A percentile compares a stretch with the other conserved stretches of the same genome.
Evolutionary conservation across 768 basidiomycete genomes (phyloP).

Genomic region (Cyclocybe cylindracea): DNA sequence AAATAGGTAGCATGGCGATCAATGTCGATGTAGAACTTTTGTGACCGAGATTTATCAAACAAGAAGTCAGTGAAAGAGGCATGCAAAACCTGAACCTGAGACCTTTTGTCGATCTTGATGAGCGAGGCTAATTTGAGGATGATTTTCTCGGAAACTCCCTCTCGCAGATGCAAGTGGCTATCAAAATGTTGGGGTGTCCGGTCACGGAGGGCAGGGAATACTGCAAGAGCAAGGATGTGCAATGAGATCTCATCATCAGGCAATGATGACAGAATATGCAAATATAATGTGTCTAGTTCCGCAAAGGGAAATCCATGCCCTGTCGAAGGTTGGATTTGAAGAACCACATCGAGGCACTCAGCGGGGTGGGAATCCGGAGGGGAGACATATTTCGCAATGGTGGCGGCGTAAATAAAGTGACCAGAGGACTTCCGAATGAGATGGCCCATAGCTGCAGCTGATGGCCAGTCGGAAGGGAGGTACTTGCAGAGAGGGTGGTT

Average conservation of each 20-base stretch:
- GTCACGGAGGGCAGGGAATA: neutral
- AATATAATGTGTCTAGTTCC: slow-evolving; percentile 11
- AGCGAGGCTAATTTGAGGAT: no score
- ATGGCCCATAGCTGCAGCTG: neutral
- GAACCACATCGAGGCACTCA: neutral
- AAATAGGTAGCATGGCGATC: no score
- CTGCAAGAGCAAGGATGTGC: no score
- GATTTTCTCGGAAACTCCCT: no score
- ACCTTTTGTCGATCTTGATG: no score
- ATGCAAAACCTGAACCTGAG: no score
- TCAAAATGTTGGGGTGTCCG: no score
- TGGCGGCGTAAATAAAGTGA: slow-evolving; percentile 16
- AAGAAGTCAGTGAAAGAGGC: no score
- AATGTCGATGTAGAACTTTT: no score
- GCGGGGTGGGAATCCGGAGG: slow-evolving; percentile 1
- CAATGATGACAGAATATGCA: neutral
- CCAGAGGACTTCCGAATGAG: slow-evolving; percentile 10
- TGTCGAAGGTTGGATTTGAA: neutral
- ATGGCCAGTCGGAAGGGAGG: neutral
- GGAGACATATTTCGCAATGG: slow-evolving; percentile 8
- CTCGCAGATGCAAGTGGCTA: no score
- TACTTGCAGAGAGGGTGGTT: slow-evolving; percentile 1
- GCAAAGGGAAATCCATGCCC: neutral
- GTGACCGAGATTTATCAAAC: no score
- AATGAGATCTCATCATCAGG: no score